Conservation (phyloP, 2,329 filamentous ascomycete genomes). For the Xylaria sp. region DNA sequence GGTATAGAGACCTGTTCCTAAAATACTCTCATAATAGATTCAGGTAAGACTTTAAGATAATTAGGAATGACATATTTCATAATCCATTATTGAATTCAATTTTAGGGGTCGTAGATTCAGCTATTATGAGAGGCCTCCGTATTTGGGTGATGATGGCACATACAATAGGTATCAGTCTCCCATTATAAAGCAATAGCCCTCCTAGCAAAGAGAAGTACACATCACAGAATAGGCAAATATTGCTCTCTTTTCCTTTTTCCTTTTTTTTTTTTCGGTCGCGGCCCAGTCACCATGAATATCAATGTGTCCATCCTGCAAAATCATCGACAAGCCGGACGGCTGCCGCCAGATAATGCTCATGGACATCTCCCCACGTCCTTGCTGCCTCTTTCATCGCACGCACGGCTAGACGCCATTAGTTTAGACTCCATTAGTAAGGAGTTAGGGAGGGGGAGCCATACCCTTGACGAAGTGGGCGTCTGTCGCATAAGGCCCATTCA, state of each 20-base stretch:
- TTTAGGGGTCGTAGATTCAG: background rate
- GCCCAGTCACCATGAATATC: constrained; percentile 18
- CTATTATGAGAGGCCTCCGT: background rate
- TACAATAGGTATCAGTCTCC: constrained; percentile 10
- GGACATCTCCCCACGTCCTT: constrained; percentile 77
- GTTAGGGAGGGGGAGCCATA: constrained; percentile 50
- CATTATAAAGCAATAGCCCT: background rate
- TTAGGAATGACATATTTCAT: background rate
- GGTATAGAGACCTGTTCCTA: too few species aligned
- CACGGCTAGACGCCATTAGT: constrained; percentile 61
- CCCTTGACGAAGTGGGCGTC: constrained; percentile 91
- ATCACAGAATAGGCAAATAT: background rate
- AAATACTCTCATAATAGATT: too few species aligned
- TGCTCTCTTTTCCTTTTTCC: background rate
- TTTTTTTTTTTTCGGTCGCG: background rate
- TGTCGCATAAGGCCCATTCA: constrained; percentile 73
- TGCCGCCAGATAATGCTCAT: constrained; percentile 72
- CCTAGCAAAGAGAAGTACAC: background rate
- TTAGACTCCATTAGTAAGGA: constrained; percentile 2
- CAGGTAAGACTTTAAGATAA: background rate
- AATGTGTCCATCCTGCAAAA: constrained; percentile 73
- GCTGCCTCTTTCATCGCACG: constrained; percentile 80
- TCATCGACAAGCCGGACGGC: constrained; percentile 79
- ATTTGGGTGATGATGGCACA: background rate
- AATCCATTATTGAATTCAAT: background rate